These are phyloP conservation scores for Mortierella claussenii DNA, from an alignment of 192 early-diverging fungal genomes.

Conservation along the genomic window DNA sequence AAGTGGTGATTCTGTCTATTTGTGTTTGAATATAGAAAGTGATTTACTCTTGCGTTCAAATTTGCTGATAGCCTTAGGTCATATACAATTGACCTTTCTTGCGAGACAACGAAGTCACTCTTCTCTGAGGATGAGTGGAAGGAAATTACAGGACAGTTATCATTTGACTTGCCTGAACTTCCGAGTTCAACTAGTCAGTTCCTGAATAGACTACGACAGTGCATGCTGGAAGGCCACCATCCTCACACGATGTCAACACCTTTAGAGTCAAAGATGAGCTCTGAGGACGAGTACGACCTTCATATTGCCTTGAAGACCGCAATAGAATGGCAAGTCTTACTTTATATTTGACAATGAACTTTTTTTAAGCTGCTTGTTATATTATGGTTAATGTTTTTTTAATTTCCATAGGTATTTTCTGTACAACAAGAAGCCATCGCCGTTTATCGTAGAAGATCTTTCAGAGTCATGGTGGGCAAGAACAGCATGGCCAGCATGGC, in stretches of 20 bases:
- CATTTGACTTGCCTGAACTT: slow-evolving; percentile 26
- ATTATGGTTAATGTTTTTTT: neutral
- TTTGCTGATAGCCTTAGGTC: slow-evolving; percentile 18
- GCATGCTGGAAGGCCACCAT: neutral
- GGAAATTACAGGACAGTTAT: slow-evolving; percentile 6
- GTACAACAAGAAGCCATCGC: slow-evolving; percentile 33
- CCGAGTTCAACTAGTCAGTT: slow-evolving; percentile 7
- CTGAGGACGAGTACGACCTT: neutral
- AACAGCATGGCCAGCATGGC: slow-evolving; percentile 25
- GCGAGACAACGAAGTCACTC: slow-evolving; percentile 12
- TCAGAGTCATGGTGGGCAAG: slow-evolving; percentile 42
- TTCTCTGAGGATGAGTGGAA: slow-evolving; percentile 31
- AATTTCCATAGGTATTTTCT: neutral
- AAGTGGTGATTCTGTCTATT: neutral
- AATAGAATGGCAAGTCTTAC: neutral
- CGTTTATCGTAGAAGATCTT: slow-evolving; percentile 32
- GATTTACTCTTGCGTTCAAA: neutral
- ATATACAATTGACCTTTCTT: slow-evolving; percentile 33
- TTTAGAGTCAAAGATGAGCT: neutral
- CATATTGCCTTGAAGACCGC: neutral
- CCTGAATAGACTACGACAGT: neutral
- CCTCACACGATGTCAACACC: neutral
- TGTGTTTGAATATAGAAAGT: neutral
- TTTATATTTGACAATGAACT: neutral
- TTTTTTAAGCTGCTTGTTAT: neutral